Base-by-base conservation (phyloP, 2,329 filamentous ascomycete species). In the Paramyrothecium roridum region DNA sequence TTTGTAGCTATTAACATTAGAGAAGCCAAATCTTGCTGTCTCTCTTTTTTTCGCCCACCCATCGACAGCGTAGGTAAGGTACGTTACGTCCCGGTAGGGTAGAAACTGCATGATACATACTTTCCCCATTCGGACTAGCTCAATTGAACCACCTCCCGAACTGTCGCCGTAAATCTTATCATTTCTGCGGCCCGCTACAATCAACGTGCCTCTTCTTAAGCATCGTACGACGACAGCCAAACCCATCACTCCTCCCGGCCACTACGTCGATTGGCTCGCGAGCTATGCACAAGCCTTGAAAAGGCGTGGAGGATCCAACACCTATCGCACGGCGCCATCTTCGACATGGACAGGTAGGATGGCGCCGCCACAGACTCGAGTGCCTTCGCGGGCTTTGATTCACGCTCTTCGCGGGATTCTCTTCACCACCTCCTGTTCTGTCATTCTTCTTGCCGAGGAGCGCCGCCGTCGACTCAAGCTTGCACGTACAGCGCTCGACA, bases 361-460 rank as follows among this genome's bases (percentile, higher is more conserved):
- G 79, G 73, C 75, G 53, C 66, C 75, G 53, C 66, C 75, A 54
- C 72, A 73, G 51, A 70, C 77, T 55, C 78, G 78, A 56, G 76
- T 81, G 54, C 81, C 80, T 50, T 83, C 82, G 40, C 80, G 80
- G 70, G 78, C 79, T 56, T 80, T 78, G 56, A 74, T 84, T 59
- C 77, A 80, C 67, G 77, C 80, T 56, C 77, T 85, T 37, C 80
- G 80, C 57, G 78, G 80, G 59, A 74, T 84, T 56, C 76, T 82
- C 54, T 68, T 85, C 17, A 82, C 81, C 52, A 84, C 81, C 2
- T 82, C 81, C 10, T 84, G 80, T 63, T 83, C 81, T 46, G 74
- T 84, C 54, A 76, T 78, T 51, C 66, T 82, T 23, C 70, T 85
- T 54, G 74, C 82, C 55, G 81, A 85, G 67, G 82, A 85, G 66